Conservation (phyloP, 1,284 basidiomycete species). For the Pascua guehoae region DNA sequence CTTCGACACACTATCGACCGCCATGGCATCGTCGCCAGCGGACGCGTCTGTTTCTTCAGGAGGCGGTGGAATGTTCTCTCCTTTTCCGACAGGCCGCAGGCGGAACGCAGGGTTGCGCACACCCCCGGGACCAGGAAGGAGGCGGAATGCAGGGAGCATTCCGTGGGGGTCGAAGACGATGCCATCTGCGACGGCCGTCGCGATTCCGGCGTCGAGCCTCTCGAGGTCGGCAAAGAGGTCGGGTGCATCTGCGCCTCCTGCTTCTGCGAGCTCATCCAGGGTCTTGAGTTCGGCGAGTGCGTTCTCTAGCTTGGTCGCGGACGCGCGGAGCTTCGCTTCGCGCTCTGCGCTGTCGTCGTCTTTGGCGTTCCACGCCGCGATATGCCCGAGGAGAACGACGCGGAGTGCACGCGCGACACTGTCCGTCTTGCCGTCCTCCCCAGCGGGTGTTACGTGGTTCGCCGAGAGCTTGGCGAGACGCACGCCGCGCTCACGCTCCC, state of each 20-base stretch:
- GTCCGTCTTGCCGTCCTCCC: slow-evolving; percentile 28
- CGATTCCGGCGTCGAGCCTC: slow-evolving; percentile 14
- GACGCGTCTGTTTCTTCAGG: neutral
- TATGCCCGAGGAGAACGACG: slow-evolving; percentile 25
- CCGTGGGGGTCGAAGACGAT: slow-evolving; percentile 9
- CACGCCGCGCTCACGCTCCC: slow-evolving; percentile 11
- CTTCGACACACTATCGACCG: neutral
- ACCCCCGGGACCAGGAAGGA: slow-evolving; percentile 3
- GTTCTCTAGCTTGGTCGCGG: slow-evolving; percentile 18
- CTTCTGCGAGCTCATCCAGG: slow-evolving; percentile 31
- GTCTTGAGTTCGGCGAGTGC: slow-evolving; percentile 32
- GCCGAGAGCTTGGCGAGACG: slow-evolving; percentile 33
- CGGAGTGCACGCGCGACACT: slow-evolving; percentile 24
- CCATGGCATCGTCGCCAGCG: slow-evolving; percentile 1
- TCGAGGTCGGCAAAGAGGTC: slow-evolving; percentile 40
- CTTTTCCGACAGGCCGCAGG: slow-evolving; percentile 8
- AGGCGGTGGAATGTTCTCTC: slow-evolving; percentile 13
- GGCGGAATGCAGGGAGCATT: slow-evolving; percentile 16
- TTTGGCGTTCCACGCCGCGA: slow-evolving; percentile 29
- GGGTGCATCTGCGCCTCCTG: slow-evolving; percentile 6
- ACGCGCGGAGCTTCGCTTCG: neutral
- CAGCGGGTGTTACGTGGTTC: slow-evolving; percentile 32
- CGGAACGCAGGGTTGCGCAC: slow-evolving; percentile 11
- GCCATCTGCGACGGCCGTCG: neutral
- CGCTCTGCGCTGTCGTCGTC: slow-evolving; percentile 8